phyloP scores from a whole-genome alignment of 139 green algal species.

The Tetraselmis striata region DNA sequence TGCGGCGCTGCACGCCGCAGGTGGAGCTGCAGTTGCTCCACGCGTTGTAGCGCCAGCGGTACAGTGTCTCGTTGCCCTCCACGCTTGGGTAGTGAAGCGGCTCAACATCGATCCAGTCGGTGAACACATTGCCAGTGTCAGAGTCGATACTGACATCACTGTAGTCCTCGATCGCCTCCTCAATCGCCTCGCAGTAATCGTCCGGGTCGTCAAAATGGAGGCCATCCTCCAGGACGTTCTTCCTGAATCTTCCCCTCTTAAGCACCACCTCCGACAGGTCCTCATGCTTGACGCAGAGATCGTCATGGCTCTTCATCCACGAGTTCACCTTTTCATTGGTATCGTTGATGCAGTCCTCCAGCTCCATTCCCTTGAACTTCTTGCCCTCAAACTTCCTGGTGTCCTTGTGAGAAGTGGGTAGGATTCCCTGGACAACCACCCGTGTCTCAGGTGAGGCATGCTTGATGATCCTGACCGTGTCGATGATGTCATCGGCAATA shows the following conservation, averaged over 20 bases:
- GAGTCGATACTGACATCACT: no score
- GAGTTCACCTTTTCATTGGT: background rate
- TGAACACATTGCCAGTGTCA: no score
- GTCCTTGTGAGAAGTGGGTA: background rate
- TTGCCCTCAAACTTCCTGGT: background rate
- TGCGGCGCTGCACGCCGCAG: no score
- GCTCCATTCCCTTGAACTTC: background rate
- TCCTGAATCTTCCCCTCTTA: background rate
- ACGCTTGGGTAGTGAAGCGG: no score
- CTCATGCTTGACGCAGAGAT: background rate
- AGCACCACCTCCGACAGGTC: background rate
- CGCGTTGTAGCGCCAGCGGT: no score
- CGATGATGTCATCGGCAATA: background rate
- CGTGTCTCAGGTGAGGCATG: background rate
- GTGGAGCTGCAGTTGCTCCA: no score
- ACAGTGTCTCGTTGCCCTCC: no score
- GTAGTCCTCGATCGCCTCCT: no score
- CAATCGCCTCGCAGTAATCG: no score
- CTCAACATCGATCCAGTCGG: no score
- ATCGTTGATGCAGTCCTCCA: background rate
- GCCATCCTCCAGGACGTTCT: background rate
- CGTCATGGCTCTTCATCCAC: background rate
- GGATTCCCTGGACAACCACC: background rate
- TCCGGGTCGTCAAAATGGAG: no score
- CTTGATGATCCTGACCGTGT: background rate